Evolutionary conservation across 2,329 filamentous ascomycete genomes (phyloP).

Genomic region (Colletotrichum kahawae): DNA sequence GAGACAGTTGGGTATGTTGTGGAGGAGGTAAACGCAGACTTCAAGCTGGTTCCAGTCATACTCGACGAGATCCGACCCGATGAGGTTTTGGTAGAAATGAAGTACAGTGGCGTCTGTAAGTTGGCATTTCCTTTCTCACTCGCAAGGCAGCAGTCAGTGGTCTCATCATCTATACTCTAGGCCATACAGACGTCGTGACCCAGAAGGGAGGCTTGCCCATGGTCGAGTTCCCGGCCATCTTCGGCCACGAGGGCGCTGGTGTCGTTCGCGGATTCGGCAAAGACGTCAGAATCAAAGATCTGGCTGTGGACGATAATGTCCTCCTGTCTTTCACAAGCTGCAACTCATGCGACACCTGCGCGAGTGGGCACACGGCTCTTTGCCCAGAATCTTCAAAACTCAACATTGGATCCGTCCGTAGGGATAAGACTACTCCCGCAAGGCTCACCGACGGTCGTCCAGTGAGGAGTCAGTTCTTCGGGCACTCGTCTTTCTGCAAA

Average conservation of each 20-base stretch:
- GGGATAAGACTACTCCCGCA: constrained; percentile 79
- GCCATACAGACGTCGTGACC: constrained; percentile 72
- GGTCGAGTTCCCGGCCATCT: constrained; percentile 74
- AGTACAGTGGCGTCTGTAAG: constrained; percentile 81
- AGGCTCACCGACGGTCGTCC: constrained; percentile 95
- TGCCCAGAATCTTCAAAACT: constrained; percentile 48
- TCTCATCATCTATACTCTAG: background rate
- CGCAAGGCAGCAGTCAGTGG: no score
- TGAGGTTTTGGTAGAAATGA: constrained; percentile 91
- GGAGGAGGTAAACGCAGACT: background rate
- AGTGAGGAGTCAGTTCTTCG: constrained; percentile 93
- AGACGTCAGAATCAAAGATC: constrained; percentile 92
- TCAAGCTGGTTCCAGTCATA: constrained; percentile 2
- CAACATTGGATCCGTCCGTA: constrained; percentile 80
- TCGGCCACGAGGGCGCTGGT: constrained; percentile 90
- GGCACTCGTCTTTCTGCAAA: constrained; percentile 96
- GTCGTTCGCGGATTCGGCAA: constrained; percentile 93
- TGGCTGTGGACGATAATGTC: constrained; percentile 87
- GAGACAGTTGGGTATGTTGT: constrained; percentile 7
- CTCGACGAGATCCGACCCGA: constrained; percentile 58
- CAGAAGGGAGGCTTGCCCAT: constrained; percentile 4
- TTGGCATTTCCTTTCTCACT: background rate
- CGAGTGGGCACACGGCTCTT: constrained; percentile 97
- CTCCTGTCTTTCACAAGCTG: constrained; percentile 94
- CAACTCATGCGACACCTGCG: constrained; percentile 98